Evolutionary conservation across 257 asterid species (phyloP).

Genomic region (Eustoma russellianum): DNA sequence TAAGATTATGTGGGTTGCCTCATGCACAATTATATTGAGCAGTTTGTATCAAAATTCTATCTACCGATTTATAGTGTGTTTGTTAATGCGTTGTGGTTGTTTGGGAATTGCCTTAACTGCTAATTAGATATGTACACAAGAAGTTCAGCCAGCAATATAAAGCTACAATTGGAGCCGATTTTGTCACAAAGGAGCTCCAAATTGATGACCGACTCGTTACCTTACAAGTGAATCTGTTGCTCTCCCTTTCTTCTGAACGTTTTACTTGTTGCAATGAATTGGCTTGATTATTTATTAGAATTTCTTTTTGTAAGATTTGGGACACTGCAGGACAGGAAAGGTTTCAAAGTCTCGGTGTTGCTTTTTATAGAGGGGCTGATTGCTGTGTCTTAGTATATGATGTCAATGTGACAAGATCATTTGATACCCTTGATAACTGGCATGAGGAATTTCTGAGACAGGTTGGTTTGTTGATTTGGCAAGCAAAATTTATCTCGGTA

Average conservation of each 20-base stretch:
- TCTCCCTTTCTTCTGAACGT: neutral
- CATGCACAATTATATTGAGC: too few relatives aligned
- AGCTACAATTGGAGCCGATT: conserved; percentile 99
- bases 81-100: neutral
- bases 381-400: conserved; percentile 92
- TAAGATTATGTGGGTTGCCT: neutral
- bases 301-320: conserved; percentile 57
- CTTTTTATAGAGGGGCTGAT: conserved; percentile 96
- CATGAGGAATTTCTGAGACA: conserved; percentile 96
- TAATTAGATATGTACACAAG: conserved; percentile 76
- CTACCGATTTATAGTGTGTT: neutral
- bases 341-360: conserved; percentile 96
- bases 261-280: neutral
- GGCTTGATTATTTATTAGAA: neutral
- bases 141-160: conserved; percentile 93
- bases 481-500: too few relatives aligned
- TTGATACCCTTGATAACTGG: conserved; percentile 91
- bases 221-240: conserved; percentile 58
- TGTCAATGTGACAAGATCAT: conserved; percentile 84
- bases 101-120: conserved; percentile 22
- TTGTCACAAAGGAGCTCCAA: conserved; percentile 90
- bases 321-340: conserved; percentile 99
- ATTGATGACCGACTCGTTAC: conserved; percentile 88
- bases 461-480: conserved; percentile 27
- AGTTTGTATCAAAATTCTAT: neutral